Evolutionary conservation across 805 yeast genomes (phyloP).

Genomic region (Pichia kluyveri): DNA sequence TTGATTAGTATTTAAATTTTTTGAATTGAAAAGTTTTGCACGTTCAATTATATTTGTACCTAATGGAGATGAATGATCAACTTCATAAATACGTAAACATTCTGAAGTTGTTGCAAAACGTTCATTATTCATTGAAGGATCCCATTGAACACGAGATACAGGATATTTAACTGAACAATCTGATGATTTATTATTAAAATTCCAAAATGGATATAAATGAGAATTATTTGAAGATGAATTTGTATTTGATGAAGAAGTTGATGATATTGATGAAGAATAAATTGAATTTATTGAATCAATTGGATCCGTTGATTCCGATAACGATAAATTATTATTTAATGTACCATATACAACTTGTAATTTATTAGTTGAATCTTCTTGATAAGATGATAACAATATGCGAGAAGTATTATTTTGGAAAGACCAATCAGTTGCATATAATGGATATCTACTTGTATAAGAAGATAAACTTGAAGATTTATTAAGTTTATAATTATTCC

Average conservation of each 20-base stretch:
- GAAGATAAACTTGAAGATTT: slow-evolving; percentile 22
- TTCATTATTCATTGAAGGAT: slow-evolving; percentile 34
- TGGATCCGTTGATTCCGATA: not conserved
- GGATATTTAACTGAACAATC: slow-evolving; percentile 47
- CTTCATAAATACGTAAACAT: slow-evolving; percentile 45
- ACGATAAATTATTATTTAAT: slow-evolving; percentile 7
- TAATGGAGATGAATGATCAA: not conserved
- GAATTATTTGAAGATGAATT: not conserved
- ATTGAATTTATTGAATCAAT: not conserved
- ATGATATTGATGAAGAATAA: not conserved
- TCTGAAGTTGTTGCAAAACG: slow-evolving; percentile 66
- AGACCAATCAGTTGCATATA: slow-evolving; percentile 48
- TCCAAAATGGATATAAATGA: not conserved
- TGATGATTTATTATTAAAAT: not conserved
- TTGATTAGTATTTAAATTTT: slow-evolving; percentile 35
- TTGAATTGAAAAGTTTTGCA: slow-evolving; percentile 32
- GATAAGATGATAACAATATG: slow-evolving; percentile 65
- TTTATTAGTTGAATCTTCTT: slow-evolving; percentile 68
- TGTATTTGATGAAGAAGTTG: not conserved
- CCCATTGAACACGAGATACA: slow-evolving; percentile 68
- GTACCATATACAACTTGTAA: slow-evolving; percentile 41
- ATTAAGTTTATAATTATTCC: not conserved
- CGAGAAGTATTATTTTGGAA: slow-evolving; percentile 29
- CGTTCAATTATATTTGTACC: slow-evolving; percentile 27
- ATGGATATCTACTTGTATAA: slow-evolving; percentile 40